phyloP scores from a whole-genome alignment of 805 yeast species.

The Starmerella vaccinii region DNA sequence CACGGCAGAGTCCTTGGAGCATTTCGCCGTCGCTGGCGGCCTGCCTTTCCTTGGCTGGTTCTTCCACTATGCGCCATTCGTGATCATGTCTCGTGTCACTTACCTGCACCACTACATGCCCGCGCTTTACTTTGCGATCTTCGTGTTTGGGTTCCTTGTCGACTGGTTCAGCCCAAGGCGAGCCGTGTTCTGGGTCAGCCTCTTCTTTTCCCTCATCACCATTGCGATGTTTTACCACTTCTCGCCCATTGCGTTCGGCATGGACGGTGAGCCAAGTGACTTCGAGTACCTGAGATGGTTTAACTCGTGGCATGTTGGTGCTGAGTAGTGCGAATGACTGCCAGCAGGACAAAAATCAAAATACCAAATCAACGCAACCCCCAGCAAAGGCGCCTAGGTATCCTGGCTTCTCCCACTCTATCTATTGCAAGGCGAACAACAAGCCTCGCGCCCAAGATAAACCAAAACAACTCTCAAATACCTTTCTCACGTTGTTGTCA shows the following conservation, averaged over 20 bases:
- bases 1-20: conserved; percentile 36
- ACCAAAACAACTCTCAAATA: no score
- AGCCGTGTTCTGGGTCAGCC: conserved; percentile 37
- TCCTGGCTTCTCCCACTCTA: no score
- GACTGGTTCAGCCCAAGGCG: conserved; percentile 35
- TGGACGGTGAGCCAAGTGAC: conserved; percentile 46
- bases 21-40: conserved; percentile 52
- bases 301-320: conserved; percentile 22
- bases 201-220: conserved; percentile 35
- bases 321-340: not conserved
- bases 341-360: not conserved
- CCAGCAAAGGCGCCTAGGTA: no score
- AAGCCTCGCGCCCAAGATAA: no score
- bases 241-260: conserved; percentile 69
- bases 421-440: no score
- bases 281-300: conserved; percentile 47
- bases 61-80: conserved; percentile 78
- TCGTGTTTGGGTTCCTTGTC: conserved; percentile 55
- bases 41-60: conserved; percentile 88
- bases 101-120: conserved; percentile 96
- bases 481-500: not conserved
- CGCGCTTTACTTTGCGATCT: conserved; percentile 85
- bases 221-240: conserved; percentile 50
- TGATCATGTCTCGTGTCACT: conserved; percentile 90
- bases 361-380: not conserved